phyloP scores from a whole-genome alignment of 257 asterid species.

The Haberlea rhodopensis region DNA sequence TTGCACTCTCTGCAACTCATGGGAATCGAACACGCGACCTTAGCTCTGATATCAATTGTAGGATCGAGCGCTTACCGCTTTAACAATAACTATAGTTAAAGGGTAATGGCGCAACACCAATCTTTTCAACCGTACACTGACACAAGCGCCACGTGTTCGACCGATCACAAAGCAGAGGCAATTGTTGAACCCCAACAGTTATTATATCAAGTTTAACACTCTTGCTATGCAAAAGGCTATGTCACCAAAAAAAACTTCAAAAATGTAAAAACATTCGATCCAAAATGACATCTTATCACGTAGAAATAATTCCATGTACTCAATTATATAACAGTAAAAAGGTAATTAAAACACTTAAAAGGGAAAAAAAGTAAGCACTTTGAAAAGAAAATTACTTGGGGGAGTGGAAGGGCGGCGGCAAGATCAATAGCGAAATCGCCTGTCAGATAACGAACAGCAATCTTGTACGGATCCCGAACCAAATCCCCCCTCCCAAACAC shows the following conservation, averaged over 20 bases:
- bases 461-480: slow-evolving; percentile 51
- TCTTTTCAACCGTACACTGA: too few species aligned
- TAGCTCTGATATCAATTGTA: too few species aligned
- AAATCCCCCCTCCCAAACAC: slow-evolving; percentile 89
- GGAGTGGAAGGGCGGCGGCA: slow-evolving; percentile 89
- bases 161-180: too few species aligned
- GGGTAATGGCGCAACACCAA: too few species aligned
- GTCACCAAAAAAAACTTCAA: background rate
- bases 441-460: slow-evolving; percentile 58
- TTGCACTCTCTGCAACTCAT: too few species aligned
- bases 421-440: slow-evolving; percentile 67
- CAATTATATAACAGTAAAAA: background rate
- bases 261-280: background rate
- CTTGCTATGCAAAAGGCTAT: background rate
- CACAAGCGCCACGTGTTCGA: too few species aligned
- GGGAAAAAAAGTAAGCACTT: too few species aligned
- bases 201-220: too few species aligned
- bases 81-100: too few species aligned
- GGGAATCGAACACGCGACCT: too few species aligned
- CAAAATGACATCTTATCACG: background rate
- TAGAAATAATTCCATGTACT: background rate
- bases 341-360: background rate
- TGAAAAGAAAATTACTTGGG: slow-evolving; percentile 70
- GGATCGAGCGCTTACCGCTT: too few species aligned
- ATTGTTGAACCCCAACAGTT: too few species aligned